Percentiles rank a stretch among this genome's conserved stretches.
These are phyloP conservation scores for Fraxinus ornus DNA, from an alignment of 305 asterid genomes.

Conservation along the genomic window DNA sequence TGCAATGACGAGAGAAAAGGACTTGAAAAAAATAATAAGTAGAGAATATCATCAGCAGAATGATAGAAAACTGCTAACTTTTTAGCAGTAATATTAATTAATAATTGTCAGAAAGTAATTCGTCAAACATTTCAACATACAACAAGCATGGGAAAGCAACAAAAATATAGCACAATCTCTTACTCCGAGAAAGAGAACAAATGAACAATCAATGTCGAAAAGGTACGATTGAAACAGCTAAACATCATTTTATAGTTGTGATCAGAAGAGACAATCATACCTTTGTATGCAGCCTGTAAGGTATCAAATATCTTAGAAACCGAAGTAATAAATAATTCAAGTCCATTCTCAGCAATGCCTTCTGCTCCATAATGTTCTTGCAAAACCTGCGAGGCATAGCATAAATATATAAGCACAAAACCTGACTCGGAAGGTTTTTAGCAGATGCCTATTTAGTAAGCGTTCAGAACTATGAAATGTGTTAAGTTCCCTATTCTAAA, in stretches of 20 bases:
- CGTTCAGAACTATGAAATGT: neutral
- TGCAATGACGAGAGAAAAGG: neutral
- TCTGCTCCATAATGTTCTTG: conserved; percentile 64
- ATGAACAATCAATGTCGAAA: neutral
- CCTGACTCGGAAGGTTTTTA: conserved; percentile 11
- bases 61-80: conserved; percentile 1
- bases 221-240: neutral
- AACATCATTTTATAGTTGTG: neutral
- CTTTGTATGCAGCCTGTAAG: conserved; percentile 58
- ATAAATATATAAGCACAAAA: conserved; percentile 18
- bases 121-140: conserved; percentile 8
- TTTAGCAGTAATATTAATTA: neutral
- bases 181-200: neutral
- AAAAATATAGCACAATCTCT: neutral
- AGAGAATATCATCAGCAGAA: conserved; percentile 8
- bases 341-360: conserved; percentile 55
- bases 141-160: conserved; percentile 3
- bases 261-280: conserved; percentile 35
- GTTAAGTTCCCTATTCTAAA: conserved; percentile 2
- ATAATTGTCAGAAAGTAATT: neutral
- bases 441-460: conserved; percentile 7
- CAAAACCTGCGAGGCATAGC: conserved; percentile 52
- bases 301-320: conserved; percentile 65
- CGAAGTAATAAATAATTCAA: conserved; percentile 57
- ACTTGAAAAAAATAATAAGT: neutral